A percentile compares a stretch with the other conserved stretches of the same genome.
phyloP scores from a whole-genome alignment of 306 rosid genomes.

The Quercus wislizeni region DNA sequence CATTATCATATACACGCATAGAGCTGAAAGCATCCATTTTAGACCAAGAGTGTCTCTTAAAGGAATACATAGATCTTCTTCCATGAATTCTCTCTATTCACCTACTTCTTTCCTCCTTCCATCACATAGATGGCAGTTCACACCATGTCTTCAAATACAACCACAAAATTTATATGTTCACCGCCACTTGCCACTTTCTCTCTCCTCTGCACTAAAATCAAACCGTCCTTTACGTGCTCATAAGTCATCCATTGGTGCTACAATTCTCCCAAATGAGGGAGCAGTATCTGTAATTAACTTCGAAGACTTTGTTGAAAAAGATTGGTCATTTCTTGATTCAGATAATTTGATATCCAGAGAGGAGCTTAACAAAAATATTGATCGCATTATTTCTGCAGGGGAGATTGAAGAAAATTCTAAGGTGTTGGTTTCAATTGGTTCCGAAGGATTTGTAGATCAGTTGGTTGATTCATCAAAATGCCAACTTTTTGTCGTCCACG shows the following conservation, averaged over 20 bases:
- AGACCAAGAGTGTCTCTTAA: not conserved
- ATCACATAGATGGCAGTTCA: constrained; percentile 28
- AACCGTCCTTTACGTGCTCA: constrained; percentile 18
- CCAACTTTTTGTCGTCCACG: constrained; percentile 55
- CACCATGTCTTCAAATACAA: constrained; percentile 29
- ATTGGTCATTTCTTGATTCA: constrained; percentile 77
- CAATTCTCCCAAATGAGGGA: constrained; percentile 51
- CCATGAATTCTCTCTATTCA: constrained; percentile 61
- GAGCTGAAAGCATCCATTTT: not conserved
- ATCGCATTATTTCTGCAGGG: constrained; percentile 57
- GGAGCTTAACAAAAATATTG: constrained; percentile 31
- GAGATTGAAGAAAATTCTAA: constrained; percentile 56
- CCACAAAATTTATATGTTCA: constrained; percentile 5
- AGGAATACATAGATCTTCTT: not conserved
- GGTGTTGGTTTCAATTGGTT: constrained; percentile 70
- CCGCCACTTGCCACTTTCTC: constrained; percentile 11
- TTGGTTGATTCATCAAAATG: constrained; percentile 45
- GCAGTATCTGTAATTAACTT: constrained; percentile 46
- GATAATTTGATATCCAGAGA: constrained; percentile 20
- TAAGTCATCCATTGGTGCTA: constrained; percentile 30
- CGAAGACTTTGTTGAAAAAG: constrained; percentile 62
- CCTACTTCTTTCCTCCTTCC: constrained; percentile 30
- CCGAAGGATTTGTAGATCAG: constrained; percentile 70
- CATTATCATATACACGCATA: not conserved
- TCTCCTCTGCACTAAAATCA: constrained; percentile 13